Evolutionary conservation across 1,284 basidiomycete species (phyloP).

Genomic region (Tilletia walkeri): DNA sequence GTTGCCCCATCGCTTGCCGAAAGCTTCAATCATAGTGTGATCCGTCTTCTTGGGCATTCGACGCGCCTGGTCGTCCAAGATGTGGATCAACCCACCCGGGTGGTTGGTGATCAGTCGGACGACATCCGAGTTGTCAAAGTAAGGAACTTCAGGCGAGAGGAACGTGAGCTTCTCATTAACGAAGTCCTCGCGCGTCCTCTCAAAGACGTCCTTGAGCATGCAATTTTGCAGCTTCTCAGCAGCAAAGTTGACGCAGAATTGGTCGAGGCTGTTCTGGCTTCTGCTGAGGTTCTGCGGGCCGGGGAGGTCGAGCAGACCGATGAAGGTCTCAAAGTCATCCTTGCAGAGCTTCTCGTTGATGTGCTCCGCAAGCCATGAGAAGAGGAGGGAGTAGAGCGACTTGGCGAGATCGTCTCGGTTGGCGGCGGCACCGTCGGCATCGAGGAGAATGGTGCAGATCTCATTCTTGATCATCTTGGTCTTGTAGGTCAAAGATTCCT

Average conservation of each 20-base stretch:
- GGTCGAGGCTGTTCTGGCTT: slow-evolving; percentile 80
- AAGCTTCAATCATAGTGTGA: slow-evolving; percentile 88
- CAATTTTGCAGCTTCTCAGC: slow-evolving; percentile 86
- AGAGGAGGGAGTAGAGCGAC: slow-evolving; percentile 87
- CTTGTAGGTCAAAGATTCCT: slow-evolving; percentile 83
- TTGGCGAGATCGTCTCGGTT: slow-evolving; percentile 92
- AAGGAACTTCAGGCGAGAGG: slow-evolving; percentile 71
- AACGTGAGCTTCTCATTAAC: slow-evolving; percentile 75
- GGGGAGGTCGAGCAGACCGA: slow-evolving; percentile 92
- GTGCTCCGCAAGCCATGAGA: slow-evolving; percentile 93
- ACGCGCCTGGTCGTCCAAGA: slow-evolving; percentile 93
- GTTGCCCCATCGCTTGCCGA: slow-evolving; percentile 88
- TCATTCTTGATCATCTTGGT: slow-evolving; percentile 90
- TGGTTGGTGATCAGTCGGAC: slow-evolving; percentile 79
- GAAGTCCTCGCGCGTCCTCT: slow-evolving; percentile 76
- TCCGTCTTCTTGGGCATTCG: slow-evolving; percentile 86
- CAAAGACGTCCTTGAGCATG: slow-evolving; percentile 76
- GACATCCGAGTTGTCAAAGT: slow-evolving; percentile 89
- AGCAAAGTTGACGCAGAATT: slow-evolving; percentile 93
- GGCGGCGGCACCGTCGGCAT: slow-evolving; percentile 84
- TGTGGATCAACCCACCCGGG: slow-evolving; percentile 88
- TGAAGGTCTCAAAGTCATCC: slow-evolving; percentile 66
- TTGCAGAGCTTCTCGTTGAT: slow-evolving; percentile 79
- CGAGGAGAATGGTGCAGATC: slow-evolving; percentile 90
- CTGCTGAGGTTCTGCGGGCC: slow-evolving; percentile 68